Conservation (phyloP, 139 green algal species). For the Chlamydomonas sp. region DNA sequence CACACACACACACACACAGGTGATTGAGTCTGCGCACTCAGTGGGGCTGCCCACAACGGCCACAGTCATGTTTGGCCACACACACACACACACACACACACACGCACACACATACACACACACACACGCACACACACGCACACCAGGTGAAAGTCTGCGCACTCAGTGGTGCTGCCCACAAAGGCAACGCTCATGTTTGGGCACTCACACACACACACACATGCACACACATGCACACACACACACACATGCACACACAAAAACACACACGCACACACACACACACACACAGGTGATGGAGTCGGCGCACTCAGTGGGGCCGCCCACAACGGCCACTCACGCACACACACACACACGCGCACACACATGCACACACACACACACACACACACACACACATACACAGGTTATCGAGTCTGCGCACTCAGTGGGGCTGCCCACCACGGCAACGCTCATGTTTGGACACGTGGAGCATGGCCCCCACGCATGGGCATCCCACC, state of each 20-base stretch:
- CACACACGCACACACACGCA: background rate
- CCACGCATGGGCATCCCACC: constrained; percentile 59
- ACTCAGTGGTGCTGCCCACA: constrained; percentile 42
- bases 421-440: constrained; percentile 65
- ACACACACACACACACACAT: constrained; percentile 10
- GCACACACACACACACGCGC: constrained; percentile 1
- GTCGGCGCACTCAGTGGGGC: constrained; percentile 83
- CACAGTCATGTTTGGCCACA: background rate
- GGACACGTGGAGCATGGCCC: constrained; percentile 68
- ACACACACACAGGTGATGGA: constrained; percentile 14
- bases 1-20: no score
- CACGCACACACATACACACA: background rate
- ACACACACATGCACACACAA: background rate
- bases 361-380: constrained; percentile 6
- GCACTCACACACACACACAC: background rate
- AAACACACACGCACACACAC: background rate
- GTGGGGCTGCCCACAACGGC: no score
- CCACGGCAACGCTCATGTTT: constrained; percentile 89
- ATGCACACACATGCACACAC: background rate
- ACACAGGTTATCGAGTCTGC: constrained; percentile 53
- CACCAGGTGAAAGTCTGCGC: background rate
- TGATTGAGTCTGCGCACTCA: no score
- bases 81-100: background rate
- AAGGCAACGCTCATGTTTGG: constrained; percentile 9
- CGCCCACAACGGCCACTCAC: constrained; percentile 10